Base-by-base conservation (phyloP, 78 protist genomes). In the Pigoraptor vietnamica region DNA sequence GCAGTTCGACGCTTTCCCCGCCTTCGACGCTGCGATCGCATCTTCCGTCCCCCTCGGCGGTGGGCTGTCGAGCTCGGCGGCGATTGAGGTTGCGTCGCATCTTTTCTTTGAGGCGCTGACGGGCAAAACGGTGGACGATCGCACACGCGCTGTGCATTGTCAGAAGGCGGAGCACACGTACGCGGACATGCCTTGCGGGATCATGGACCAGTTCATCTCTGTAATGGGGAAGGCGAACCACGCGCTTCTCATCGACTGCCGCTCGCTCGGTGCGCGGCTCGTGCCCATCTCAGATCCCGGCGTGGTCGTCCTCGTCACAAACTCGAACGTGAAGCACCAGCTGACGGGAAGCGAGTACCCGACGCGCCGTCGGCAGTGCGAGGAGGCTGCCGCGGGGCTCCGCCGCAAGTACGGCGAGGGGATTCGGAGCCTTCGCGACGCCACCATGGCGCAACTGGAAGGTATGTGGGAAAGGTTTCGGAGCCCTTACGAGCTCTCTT, bases 141-240 rank as follows among this genome's bases (percentile, higher is more conserved):
- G 93, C 0, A n/a, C 81, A 32, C 83, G 67, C 33, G 55, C 93
- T 1, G 1, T 25, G 48, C 29, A 33, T 2, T 92, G 93, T 37
- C 93, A 92, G 48, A 87, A 92, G 48, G 93, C 93, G 29, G 93
- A 92, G 81, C 48, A 92, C 48, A 21, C 34, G 35, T 92, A 79
- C 79, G 93, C 93, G 23, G 25, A 86, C 25, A 38, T 92, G n/a
- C 93, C 93, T 34, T 92, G 93, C 39, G 93, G 93, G 2, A 92
- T 92, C 81, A 92, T 92, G 93, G 93, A 92, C 82, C 93, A 92
- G 81, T 25, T 55, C 40, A 92, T 92, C 86, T n/a, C 84, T 9
- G 91, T n/a, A 2, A 86, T 92, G 91, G 93, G 93, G 34, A 34
- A 87, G 48, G 79, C 33, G 55, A 29, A 39, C 86, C 39, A 86